These are phyloP conservation scores for Podospora bellae-mahoneyi DNA, from an alignment of 495 filamentous ascomycete genomes.

Conservation along the genomic window DNA sequence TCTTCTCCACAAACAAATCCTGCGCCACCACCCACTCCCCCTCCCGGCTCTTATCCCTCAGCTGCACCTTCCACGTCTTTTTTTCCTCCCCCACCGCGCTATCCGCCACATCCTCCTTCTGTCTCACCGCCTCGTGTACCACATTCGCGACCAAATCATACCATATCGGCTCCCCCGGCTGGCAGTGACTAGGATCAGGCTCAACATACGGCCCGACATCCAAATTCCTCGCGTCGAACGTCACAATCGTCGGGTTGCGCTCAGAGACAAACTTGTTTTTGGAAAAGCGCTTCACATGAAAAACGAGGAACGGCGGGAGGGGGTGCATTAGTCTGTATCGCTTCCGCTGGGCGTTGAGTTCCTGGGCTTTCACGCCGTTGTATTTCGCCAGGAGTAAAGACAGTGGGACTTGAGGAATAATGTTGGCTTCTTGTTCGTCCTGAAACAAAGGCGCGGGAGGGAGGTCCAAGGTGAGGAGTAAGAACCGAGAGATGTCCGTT, in stretches of 20 bases:
- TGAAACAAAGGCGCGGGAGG: constrained; percentile 95
- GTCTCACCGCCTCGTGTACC: constrained; percentile 81
- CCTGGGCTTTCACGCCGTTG: constrained; percentile 82
- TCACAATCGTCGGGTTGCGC: constrained; percentile 97
- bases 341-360: constrained; percentile 78
- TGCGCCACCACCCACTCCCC: constrained; percentile 87
- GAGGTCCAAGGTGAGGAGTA: constrained; percentile 89
- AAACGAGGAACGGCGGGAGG: constrained; percentile 83
- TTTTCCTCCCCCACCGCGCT: constrained; percentile 66
- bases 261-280: constrained; percentile 94
- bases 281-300: constrained; percentile 96
- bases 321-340: constrained; percentile 91
- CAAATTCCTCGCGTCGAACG: constrained; percentile 77
- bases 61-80: constrained; percentile 75
- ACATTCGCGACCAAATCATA: constrained; percentile 98
- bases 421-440: constrained; percentile 83
- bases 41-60: constrained; percentile 58
- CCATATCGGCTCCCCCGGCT: constrained; percentile 80
- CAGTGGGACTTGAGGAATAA: constrained; percentile 92
- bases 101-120: constrained; percentile 69
- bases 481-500: constrained; percentile 69
- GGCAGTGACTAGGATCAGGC: constrained; percentile 43
- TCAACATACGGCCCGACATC: constrained; percentile 85
- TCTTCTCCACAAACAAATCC: constrained; percentile 87
- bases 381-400: constrained; percentile 91